Percentiles rank a stretch among this genome's conserved stretches.
Conservation (phyloP, 495 filamentous ascomycete genomes). For the Talaromyces thailandensis region DNA sequence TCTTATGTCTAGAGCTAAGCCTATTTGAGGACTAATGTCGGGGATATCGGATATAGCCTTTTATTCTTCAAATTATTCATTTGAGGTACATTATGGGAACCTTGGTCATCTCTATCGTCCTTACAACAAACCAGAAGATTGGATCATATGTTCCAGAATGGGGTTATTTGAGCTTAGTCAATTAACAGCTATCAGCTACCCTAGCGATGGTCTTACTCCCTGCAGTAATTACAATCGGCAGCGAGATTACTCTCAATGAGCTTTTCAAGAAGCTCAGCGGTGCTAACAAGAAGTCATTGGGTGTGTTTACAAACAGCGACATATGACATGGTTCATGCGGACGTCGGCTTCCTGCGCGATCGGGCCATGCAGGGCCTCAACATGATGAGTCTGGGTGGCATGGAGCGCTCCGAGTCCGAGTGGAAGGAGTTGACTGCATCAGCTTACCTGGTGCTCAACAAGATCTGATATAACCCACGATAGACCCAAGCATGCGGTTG, state of each 20-base stretch:
- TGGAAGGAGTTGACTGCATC: background rate
- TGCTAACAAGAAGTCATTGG: background rate
- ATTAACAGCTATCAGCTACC: no score
- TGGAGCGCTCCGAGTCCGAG: background rate
- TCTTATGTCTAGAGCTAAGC: background rate
- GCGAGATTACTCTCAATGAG: background rate
- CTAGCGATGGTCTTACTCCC: no score
- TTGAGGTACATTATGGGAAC: background rate
- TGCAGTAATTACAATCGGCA: background rate
- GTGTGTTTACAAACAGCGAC: background rate
- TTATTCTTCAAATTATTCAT: background rate
- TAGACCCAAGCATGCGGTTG: background rate
- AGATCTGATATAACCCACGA: background rate
- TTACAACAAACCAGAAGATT: no score
- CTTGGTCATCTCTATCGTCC: background rate
- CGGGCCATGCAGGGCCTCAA: background rate
- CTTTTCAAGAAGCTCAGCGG: background rate
- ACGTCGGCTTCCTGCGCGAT: background rate
- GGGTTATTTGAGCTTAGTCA: no score
- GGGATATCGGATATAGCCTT: background rate
- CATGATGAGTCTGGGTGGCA: background rate
- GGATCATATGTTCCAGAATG: no score
- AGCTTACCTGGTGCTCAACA: background rate
- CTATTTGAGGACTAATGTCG: background rate
- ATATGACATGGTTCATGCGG: background rate